phyloP scores from a whole-genome alignment of 192 early-diverging fungal species.

The Backusella parvicylindrica region DNA sequence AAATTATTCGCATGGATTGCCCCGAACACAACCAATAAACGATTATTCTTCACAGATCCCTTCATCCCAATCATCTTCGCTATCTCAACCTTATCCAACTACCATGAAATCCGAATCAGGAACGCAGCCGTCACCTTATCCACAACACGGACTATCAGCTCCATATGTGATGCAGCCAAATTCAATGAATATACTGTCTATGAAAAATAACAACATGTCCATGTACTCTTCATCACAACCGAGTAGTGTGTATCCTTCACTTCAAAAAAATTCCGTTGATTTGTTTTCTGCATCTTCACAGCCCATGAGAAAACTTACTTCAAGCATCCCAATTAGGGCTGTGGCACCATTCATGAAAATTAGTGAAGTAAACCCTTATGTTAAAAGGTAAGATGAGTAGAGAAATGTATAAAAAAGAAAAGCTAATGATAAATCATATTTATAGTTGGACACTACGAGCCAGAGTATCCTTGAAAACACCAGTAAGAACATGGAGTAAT shows the following conservation, averaged over 20 bases:
- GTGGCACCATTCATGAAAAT: constrained; percentile 52
- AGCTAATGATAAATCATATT: not conserved
- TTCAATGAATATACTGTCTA: not conserved
- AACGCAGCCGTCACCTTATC: not conserved
- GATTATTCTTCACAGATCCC: not conserved
- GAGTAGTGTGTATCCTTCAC: not conserved
- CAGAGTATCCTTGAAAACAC: constrained; percentile 79
- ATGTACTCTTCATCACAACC: not conserved
- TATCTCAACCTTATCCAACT: not conserved
- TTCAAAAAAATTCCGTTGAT: not conserved
- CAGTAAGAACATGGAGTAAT: constrained; percentile 81
- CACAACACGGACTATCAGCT: not conserved
- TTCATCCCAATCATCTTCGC: not conserved
- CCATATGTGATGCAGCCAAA: not conserved
- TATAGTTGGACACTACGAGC: constrained; percentile 90
- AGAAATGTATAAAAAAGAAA: not conserved
- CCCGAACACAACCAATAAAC: not conserved
- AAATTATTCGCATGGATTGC: not conserved
- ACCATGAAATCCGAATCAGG: not conserved
- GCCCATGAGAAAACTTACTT: constrained; percentile 21
- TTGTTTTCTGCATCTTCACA: constrained; percentile 9
- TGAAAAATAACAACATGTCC: not conserved
- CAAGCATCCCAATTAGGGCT: constrained; percentile 20
- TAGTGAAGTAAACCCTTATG: constrained; percentile 79
- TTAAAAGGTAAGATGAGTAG: constrained; percentile 61